Percentiles rank a stretch among this genome's conserved stretches.
Evolutionary conservation across 352 stramenopile genomes (phyloP).

Genomic region (Pythium biforme): DNA sequence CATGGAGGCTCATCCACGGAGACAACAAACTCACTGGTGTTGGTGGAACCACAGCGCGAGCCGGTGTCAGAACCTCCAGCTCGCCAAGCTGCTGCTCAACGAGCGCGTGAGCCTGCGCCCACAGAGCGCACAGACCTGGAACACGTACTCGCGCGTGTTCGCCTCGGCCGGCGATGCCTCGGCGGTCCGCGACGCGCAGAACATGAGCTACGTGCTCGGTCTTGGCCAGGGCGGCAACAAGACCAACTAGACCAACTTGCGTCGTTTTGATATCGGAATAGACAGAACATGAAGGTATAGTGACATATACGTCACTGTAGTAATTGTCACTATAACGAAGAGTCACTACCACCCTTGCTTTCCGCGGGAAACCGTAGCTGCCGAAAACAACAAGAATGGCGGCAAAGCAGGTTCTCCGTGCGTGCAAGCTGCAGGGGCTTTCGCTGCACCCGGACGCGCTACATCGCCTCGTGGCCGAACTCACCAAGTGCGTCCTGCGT

Average conservation of each 20-base stretch:
- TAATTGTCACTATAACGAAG: not conserved
- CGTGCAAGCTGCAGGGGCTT: slow-evolving; percentile 83
- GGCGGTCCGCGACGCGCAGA: slow-evolving; percentile 79
- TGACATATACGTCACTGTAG: slow-evolving; percentile 14
- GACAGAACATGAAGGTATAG: slow-evolving; percentile 12
- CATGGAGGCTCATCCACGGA: not conserved
- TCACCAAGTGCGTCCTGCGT: slow-evolving; percentile 41
- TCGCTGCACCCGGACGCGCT: slow-evolving; percentile 76
- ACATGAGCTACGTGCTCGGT: slow-evolving; percentile 87
- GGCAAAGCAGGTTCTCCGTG: slow-evolving; percentile 79
- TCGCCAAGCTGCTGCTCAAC: slow-evolving; percentile 82
- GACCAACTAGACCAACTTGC: slow-evolving; percentile 46
- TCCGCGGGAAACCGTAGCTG: slow-evolving; percentile 5
- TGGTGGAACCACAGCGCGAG: slow-evolving; percentile 41
- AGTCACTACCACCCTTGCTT: slow-evolving; percentile 5
- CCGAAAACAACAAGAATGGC: slow-evolving; percentile 34
- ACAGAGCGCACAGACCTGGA: slow-evolving; percentile 83
- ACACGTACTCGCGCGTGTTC: slow-evolving; percentile 68
- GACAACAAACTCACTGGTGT: not conserved
- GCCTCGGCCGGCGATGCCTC: slow-evolving; percentile 66
- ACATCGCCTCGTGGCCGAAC: slow-evolving; percentile 56
- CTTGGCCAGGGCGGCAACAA: slow-evolving; percentile 75
- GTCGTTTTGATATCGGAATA: slow-evolving; percentile 13
- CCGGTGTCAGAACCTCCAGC: slow-evolving; percentile 57
- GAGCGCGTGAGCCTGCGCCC: slow-evolving; percentile 70